Percentiles rank a stretch among this genome's conserved stretches.
phyloP scores from a whole-genome alignment of 306 rosid species.

The Sindora glabra region DNA sequence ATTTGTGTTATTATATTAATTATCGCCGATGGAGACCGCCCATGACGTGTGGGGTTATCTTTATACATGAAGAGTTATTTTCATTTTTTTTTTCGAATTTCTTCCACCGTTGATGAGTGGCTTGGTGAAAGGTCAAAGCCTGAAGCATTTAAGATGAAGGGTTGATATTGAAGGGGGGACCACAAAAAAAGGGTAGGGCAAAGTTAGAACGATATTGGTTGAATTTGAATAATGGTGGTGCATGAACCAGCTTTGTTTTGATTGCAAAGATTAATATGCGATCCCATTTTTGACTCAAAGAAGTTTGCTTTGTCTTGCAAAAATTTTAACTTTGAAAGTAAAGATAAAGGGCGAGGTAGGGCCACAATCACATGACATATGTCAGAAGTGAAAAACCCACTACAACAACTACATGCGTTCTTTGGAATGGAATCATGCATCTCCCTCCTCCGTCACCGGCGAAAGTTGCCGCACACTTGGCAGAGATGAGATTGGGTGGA shows the following conservation, averaged over 20 bases:
- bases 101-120: slow-evolving; percentile 21
- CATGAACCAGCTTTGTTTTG: slow-evolving; percentile 51
- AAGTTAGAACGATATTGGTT: slow-evolving; percentile 13
- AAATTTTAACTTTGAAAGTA: slow-evolving; percentile 20
- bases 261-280: not conserved
- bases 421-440: slow-evolving; percentile 1
- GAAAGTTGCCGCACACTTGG: slow-evolving; percentile 16
- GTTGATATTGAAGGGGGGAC: slow-evolving; percentile 24
- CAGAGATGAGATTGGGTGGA: slow-evolving; percentile 27
- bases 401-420: too few species aligned
- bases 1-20: slow-evolving; percentile 13
- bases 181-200: slow-evolving; percentile 3
- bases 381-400: slow-evolving; percentile 37
- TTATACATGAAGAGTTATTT: not conserved
- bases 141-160: slow-evolving; percentile 20
- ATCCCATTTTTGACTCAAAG: slow-evolving; percentile 26
- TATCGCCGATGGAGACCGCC: slow-evolving; percentile 38
- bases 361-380: slow-evolving; percentile 73
- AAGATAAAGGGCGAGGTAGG: slow-evolving; percentile 29
- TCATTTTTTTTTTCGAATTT: too few species aligned
- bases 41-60: slow-evolving; percentile 46
- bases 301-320: slow-evolving; percentile 13
- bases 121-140: slow-evolving; percentile 19
- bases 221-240: slow-evolving; percentile 32
- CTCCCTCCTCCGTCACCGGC: slow-evolving; percentile 12